Percentiles rank a stretch among this genome's conserved stretches.
Evolutionary conservation across 2,329 filamentous ascomycete genomes (phyloP).

Genomic region (Cercospora sp.): DNA sequence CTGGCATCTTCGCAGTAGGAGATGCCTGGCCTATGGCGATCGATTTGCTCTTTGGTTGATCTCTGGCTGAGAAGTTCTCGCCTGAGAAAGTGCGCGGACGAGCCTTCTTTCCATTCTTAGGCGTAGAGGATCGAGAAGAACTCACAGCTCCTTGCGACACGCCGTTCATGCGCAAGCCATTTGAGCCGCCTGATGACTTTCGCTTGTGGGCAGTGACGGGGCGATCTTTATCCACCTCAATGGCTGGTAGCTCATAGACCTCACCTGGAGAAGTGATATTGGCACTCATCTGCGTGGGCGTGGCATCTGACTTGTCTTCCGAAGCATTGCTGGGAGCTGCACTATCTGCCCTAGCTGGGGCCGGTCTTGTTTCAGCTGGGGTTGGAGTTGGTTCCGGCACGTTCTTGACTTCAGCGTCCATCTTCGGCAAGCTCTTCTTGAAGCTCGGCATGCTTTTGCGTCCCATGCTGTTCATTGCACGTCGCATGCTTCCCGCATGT

Average conservation of each 20-base stretch:
- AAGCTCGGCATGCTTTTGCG: conserved; percentile 34
- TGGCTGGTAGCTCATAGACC: conserved; percentile 34
- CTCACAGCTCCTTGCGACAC: conserved; percentile 26
- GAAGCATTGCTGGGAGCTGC: conserved; percentile 6
- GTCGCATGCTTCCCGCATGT: conserved; percentile 46
- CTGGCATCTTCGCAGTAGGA: conserved; percentile 8
- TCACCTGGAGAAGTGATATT: conserved; percentile 15
- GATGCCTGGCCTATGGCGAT: not conserved
- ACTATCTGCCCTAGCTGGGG: not conserved
- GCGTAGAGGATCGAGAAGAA: conserved; percentile 6
- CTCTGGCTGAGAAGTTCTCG: conserved; percentile 11
- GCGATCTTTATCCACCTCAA: conserved; percentile 25
- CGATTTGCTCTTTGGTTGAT: conserved; percentile 15
- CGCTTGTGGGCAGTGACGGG: conserved; percentile 31
- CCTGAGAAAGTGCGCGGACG: conserved; percentile 35
- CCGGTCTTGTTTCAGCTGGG: not conserved
- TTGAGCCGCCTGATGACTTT: conserved; percentile 26
- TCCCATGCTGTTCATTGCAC: conserved; percentile 36
- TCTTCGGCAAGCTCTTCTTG: conserved; percentile 29
- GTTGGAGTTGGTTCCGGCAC: not conserved
- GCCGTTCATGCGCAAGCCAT: conserved; percentile 39
- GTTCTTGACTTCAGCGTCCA: conserved; percentile 25
- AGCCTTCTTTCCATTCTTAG: conserved; percentile 19
- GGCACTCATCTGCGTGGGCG: conserved; percentile 2
- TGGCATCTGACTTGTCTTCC: conserved; percentile 1